These are phyloP conservation scores for Malassezia brasiliensis DNA, from an alignment of 1,284 basidiomycete genomes.

Conservation along the genomic window DNA sequence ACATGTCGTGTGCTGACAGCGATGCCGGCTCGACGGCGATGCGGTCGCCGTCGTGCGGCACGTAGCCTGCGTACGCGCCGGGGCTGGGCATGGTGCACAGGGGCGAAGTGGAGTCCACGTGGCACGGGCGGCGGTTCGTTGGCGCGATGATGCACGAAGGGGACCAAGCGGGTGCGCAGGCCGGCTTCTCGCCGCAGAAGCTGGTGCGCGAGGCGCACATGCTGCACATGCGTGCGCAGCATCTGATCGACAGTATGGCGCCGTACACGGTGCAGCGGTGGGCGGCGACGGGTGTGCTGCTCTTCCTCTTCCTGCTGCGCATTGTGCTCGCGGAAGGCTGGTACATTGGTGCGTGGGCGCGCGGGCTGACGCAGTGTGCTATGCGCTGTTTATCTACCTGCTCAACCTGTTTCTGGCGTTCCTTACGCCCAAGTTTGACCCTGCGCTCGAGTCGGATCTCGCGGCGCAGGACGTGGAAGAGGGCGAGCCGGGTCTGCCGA, in stretches of 20 bases:
- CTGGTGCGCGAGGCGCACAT: background rate
- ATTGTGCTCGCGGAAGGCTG: constrained; percentile 84
- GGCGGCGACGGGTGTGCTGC: constrained; percentile 65
- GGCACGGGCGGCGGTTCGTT: background rate
- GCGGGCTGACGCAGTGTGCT: constrained; percentile 27
- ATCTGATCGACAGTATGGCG: constrained; percentile 68
- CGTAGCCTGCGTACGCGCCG: constrained; percentile 11
- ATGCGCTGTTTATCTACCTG: constrained; percentile 47
- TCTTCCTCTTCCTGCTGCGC: constrained; percentile 71
- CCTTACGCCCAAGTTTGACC: constrained; percentile 88
- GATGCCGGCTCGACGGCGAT: constrained; percentile 9
- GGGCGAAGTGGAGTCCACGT: background rate
- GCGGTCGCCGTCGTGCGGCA: constrained; percentile 1
- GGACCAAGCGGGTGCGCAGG: constrained; percentile 6
- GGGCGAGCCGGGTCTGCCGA: constrained; percentile 57
- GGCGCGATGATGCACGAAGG: constrained; percentile 17
- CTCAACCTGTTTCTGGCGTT: constrained; percentile 66
- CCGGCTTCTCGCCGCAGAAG: constrained; percentile 3
- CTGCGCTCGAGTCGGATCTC: constrained; percentile 82
- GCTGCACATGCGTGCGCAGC: constrained; percentile 7
- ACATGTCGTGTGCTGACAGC: constrained; percentile 29
- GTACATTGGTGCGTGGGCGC: constrained; percentile 59
- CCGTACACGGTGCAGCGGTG: constrained; percentile 81
- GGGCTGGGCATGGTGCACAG: background rate
- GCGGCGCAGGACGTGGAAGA: constrained; percentile 90